A percentile compares a stretch with the other conserved stretches of the same genome.
Evolutionary conservation across 108 stramenopile species (phyloP).

Genomic region (Asterionellopsis glacialis): DNA sequence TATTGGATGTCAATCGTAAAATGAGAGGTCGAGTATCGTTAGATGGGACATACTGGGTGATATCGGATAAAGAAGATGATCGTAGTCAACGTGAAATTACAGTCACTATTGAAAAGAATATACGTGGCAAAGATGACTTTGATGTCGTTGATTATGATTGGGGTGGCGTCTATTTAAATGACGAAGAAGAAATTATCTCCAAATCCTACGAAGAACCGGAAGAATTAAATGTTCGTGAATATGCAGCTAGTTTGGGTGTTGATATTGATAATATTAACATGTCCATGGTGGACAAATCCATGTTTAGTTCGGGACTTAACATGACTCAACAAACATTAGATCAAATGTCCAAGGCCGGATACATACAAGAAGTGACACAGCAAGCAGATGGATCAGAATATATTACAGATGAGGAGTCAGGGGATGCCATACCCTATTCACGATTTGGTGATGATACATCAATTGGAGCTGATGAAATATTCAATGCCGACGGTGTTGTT

Average conservation of each 20-base stretch:
- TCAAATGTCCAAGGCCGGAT: constrained; percentile 55
- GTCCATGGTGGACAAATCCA: constrained; percentile 77
- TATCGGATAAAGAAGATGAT: constrained; percentile 40
- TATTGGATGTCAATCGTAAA: constrained; percentile 57
- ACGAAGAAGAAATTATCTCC: constrained; percentile 57
- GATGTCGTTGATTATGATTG: constrained; percentile 77
- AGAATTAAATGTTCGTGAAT: constrained; percentile 72
- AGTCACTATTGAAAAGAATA: constrained; percentile 65
- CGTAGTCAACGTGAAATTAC: constrained; percentile 36
- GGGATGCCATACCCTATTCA: constrained; percentile 31
- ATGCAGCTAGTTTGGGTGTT: constrained; percentile 73
- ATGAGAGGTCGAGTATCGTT: constrained; percentile 57
- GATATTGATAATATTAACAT: constrained; percentile 88
- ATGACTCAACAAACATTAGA: constrained; percentile 53
- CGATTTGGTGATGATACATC: constrained; percentile 27
- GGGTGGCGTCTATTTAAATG: constrained; percentile 72
- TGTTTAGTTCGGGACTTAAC: constrained; percentile 76
- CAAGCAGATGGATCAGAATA: constrained; percentile 73
- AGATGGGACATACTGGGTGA: constrained; percentile 83
- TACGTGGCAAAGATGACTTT: constrained; percentile 46
- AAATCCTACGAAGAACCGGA: constrained; percentile 72
- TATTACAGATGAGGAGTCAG: constrained; percentile 24
- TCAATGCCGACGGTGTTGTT: constrained; percentile 2
- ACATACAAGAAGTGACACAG: constrained; percentile 62
- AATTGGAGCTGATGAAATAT: constrained; percentile 33